Conservation (phyloP, 2,329 filamentous ascomycete species). For the Venturia nashicola region DNA sequence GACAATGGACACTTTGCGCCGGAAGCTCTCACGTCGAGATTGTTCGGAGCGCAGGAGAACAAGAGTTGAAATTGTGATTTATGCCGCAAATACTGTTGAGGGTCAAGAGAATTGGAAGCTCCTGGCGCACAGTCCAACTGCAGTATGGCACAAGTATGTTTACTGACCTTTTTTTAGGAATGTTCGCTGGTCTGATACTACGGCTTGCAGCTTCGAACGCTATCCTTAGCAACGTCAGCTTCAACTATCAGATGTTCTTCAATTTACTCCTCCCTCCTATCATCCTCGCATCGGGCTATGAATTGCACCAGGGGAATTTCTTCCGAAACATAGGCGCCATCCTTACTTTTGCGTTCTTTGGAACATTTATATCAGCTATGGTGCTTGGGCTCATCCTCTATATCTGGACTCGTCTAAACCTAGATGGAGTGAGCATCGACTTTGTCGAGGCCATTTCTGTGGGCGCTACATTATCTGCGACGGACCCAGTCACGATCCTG, state of each 20-base stretch:
- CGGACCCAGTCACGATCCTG: slow-evolving; percentile 92
- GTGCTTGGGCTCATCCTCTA: slow-evolving; percentile 82
- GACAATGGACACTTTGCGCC: background rate
- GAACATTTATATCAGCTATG: slow-evolving; percentile 94
- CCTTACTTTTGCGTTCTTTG: slow-evolving; percentile 91
- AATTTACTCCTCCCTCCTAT: slow-evolving; percentile 97
- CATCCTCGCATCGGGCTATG: slow-evolving; percentile 92
- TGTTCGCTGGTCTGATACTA: slow-evolving; percentile 86
- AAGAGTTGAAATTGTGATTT: background rate
- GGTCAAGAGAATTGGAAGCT: background rate
- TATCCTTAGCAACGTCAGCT: slow-evolving; percentile 83
- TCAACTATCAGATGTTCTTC: slow-evolving; percentile 99
- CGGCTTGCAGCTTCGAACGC: slow-evolving; percentile 69
- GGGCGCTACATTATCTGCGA: slow-evolving; percentile 89
- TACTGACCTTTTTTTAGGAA: slow-evolving; percentile 44
- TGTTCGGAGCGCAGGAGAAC: background rate
- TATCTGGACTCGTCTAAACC: slow-evolving; percentile 75
- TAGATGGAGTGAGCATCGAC: slow-evolving; percentile 73
- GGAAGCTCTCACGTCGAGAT: background rate
- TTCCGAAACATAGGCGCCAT: slow-evolving; percentile 97
- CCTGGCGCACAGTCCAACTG: background rate
- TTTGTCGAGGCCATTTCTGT: slow-evolving; percentile 96
- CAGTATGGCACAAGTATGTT: background rate
- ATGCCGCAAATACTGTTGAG: background rate
- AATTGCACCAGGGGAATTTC: slow-evolving; percentile 97